Evolutionary conservation across 352 stramenopile species (phyloP).

Genomic region (Globisporangium ultimum): DNA sequence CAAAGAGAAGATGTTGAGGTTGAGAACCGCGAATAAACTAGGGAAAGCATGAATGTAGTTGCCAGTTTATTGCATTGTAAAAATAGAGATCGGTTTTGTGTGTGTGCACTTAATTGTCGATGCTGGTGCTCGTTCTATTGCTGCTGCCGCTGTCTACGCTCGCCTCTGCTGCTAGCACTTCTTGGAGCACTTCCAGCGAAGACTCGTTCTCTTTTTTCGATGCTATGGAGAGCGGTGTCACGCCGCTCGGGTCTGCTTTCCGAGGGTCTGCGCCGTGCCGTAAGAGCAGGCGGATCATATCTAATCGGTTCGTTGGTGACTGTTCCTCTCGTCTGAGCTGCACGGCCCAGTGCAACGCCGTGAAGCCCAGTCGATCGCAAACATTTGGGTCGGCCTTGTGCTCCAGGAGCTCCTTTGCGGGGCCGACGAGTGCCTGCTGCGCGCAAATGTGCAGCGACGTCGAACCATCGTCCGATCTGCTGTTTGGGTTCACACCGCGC

Average conservation of each 20-base stretch:
- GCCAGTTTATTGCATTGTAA: not conserved
- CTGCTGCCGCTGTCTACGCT: not conserved
- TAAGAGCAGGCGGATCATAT: constrained; percentile 66
- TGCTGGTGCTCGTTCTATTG: constrained; percentile 14
- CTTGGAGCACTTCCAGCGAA: constrained; percentile 51
- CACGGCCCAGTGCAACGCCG: constrained; percentile 78
- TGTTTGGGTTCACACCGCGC: constrained; percentile 52
- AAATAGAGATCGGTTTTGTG: constrained; percentile 8
- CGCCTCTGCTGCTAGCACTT: constrained; percentile 35
- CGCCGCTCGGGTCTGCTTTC: constrained; percentile 38
- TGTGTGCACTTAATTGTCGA: constrained; percentile 17
- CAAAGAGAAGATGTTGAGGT: too few relatives aligned
- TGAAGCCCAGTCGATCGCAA: constrained; percentile 61
- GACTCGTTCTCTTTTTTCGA: constrained; percentile 63
- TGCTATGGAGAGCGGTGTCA: constrained; percentile 62
- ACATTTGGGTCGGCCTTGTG: constrained; percentile 62
- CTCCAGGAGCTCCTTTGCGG: constrained; percentile 57
- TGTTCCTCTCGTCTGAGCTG: constrained; percentile 77
- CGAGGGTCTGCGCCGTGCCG: constrained; percentile 50
- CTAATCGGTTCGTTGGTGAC: constrained; percentile 54
- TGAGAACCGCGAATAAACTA: not conserved
- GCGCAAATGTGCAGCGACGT: constrained; percentile 78
- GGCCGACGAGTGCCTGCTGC: constrained; percentile 64
- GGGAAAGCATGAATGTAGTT: not conserved
- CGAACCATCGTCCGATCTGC: constrained; percentile 49